Evolutionary conservation across 2,329 filamentous ascomycete species (phyloP).

Genomic region (Chrysoporthe cubensis): DNA sequence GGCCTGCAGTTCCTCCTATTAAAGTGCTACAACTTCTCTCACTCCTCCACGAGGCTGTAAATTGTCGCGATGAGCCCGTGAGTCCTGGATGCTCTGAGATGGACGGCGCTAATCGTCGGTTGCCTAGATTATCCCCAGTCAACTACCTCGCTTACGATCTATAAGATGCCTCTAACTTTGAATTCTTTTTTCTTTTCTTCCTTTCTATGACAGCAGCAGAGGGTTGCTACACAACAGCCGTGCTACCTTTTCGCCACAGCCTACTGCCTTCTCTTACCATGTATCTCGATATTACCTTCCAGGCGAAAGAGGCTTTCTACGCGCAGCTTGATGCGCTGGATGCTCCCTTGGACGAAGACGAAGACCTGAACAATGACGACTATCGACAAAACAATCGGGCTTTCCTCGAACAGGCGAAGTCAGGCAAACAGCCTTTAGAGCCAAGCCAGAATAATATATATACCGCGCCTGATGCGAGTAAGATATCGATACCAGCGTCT

Average conservation of each 20-base stretch:
- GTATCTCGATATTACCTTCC: slow-evolving; percentile 32
- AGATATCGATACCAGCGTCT: slow-evolving; percentile 11
- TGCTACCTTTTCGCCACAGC: neutral
- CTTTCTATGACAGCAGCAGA: neutral
- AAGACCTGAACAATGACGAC: slow-evolving; percentile 35
- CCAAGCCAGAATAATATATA: slow-evolving; percentile 16
- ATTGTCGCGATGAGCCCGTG: neutral
- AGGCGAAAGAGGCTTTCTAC: slow-evolving; percentile 53
- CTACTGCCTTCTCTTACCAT: neutral
- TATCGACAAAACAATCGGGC: slow-evolving; percentile 38
- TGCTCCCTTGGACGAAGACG: slow-evolving; percentile 35
- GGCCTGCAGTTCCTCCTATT: neutral
- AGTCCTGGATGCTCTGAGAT: neutral
- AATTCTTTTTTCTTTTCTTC: neutral
- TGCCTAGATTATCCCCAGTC: too few species aligned
- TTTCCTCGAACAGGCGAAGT: slow-evolving; percentile 31
- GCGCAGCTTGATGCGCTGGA: slow-evolving; percentile 41
- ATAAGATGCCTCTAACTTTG: too few species aligned
- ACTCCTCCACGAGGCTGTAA: neutral
- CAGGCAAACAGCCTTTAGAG: slow-evolving; percentile 5
- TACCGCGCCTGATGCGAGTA: neutral
- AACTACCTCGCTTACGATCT: neutral
- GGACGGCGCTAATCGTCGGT: neutral
- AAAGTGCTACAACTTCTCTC: neutral
- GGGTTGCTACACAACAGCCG: neutral